These are phyloP conservation scores for Magnaporthiopsis rhizophila DNA, from an alignment of 2,329 filamentous ascomycete species.

Conservation along the genomic window DNA sequence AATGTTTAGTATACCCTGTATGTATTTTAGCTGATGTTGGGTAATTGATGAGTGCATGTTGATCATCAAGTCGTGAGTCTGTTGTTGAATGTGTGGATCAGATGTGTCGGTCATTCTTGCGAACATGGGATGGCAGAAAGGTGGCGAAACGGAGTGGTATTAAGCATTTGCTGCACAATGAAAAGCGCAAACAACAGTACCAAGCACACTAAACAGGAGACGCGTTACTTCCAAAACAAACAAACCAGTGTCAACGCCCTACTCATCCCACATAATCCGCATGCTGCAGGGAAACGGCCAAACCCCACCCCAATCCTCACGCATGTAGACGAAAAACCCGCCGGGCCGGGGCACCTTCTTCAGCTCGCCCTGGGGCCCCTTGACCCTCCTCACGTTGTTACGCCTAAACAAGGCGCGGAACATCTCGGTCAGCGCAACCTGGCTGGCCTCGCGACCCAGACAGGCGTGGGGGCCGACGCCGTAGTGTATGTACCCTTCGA, in stretches of 20 bases:
- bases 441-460: slow-evolving; percentile 52
- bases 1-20: too few relatives aligned
- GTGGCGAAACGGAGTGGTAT: too few relatives aligned
- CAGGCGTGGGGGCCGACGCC: slow-evolving; percentile 55
- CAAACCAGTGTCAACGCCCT: slow-evolving; percentile 3
- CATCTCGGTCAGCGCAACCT: slow-evolving; percentile 58
- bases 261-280: slow-evolving; percentile 43
- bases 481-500: slow-evolving; percentile 58
- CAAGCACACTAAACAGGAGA: too few relatives aligned
- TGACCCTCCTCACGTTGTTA: slow-evolving; percentile 51
- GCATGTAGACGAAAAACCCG: slow-evolving; percentile 54
- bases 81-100: too few relatives aligned
- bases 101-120: too few relatives aligned
- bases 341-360: slow-evolving; percentile 54
- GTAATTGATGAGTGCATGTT: too few relatives aligned
- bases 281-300: slow-evolving; percentile 42
- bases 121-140: too few relatives aligned
- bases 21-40: too few relatives aligned
- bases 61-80: too few relatives aligned
- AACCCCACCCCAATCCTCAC: slow-evolving; percentile 52
- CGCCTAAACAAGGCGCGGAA: slow-evolving; percentile 57
- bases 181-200: too few relatives aligned
- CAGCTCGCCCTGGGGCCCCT: slow-evolving; percentile 57
- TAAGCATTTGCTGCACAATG: too few relatives aligned
- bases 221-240: too few relatives aligned